Base-by-base conservation (phyloP, 441 rosid species). In the Eutrema salsugineum region DNA sequence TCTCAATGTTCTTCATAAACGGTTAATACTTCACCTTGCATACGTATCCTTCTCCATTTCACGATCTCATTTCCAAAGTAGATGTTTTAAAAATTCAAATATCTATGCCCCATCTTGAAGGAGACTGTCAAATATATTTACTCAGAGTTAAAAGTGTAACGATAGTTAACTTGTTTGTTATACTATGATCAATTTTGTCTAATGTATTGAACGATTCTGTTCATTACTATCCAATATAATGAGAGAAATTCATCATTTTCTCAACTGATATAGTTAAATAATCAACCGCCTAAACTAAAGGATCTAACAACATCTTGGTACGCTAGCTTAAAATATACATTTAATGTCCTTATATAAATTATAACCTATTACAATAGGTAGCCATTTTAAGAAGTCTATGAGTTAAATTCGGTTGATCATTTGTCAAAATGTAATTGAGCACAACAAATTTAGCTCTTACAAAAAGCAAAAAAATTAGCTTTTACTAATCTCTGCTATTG, bases 301-400 rank as follows among this genome's bases (percentile, higher is more conserved):
- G 50, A 51, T 50, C 50, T 49, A 70, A 5, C 38, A 9, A 62
- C 44, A 20, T 42, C 14, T 28, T 40, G 44, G 20, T 42, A 51
- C n/a, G 54, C 11, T 71, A 62, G 46, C 55, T 19, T 71, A 62
- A n/a, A 55, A 33, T 71, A 40, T n/a, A 71, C 42, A 19, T 40
- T 54, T 16, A 16, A 16, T 11, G 40, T 27, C 22, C 16, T 10
- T 63, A 62, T 63, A 62, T 42, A 43, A 43, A n/a, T 4, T 20
- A 20, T 2, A 20, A 2, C 2, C 33, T 48, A 27, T 12, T 20
- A 40, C 67, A 39, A 15, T 56, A 17, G 59, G 40, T 65, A 48
- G 54, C 60, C 51, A 65, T 72, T 57, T 65, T 19, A 17, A 39
- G 70, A 7, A 63, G 30, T 54, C 48, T 63, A 43, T 5, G 28